phyloP scores from a whole-genome alignment of 805 yeast species.

The Cyberlindnera mississippiensis region DNA sequence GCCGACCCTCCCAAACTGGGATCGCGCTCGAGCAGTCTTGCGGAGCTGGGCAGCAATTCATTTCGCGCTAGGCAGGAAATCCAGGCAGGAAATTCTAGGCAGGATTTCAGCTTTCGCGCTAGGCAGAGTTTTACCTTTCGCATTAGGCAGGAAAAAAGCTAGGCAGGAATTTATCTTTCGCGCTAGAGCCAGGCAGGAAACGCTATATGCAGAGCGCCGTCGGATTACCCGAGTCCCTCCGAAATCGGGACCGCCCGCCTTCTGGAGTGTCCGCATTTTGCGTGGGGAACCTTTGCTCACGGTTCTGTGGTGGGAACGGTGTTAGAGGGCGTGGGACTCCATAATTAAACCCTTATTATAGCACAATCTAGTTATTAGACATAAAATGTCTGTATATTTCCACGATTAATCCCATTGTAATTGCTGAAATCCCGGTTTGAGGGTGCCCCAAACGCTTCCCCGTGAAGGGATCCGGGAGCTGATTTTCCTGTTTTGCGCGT shows the following conservation, averaged over 20 bases:
- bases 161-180: not conserved
- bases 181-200: too few relatives aligned
- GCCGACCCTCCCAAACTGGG: conserved; percentile 9
- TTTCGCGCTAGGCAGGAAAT: not conserved
- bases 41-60: not conserved
- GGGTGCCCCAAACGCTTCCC: not conserved
- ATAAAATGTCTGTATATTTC: too few relatives aligned
- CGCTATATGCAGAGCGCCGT: too few relatives aligned
- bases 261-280: too few relatives aligned
- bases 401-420: too few relatives aligned
- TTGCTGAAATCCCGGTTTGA: too few relatives aligned
- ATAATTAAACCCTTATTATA: too few relatives aligned
- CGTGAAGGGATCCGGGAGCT: conserved; percentile 8
- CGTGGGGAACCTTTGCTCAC: not conserved
- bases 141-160: not conserved
- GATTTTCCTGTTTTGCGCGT: too few relatives aligned
- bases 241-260: conserved; percentile 4
- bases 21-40: not conserved
- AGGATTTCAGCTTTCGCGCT: too few relatives aligned
- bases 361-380: too few relatives aligned
- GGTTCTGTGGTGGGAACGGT: too few relatives aligned
- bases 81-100: not conserved
- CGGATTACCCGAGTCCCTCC: conserved; percentile 10
- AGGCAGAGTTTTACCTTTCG: too few relatives aligned
- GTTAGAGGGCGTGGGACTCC: conserved; percentile 1